Evolutionary conservation across 305 asterid genomes (phyloP).

Genomic region (Fraxinus paxiana): DNA sequence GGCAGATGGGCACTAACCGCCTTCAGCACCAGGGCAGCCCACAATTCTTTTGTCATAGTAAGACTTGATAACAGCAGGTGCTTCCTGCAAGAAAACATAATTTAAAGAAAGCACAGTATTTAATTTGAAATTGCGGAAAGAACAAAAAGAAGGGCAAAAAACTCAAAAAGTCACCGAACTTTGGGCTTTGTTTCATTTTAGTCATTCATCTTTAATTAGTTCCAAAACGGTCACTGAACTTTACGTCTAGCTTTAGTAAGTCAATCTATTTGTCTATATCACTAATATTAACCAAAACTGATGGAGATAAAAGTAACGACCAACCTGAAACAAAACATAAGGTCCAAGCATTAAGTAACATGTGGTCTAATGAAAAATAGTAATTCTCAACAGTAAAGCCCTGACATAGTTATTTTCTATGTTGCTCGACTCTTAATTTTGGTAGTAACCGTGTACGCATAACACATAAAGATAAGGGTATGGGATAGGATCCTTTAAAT

Average conservation of each 20-base stretch:
- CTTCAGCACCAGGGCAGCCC: conserved; percentile 98
- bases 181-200: background rate
- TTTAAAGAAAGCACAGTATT: background rate
- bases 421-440: background rate
- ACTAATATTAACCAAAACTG: background rate
- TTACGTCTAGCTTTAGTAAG: background rate
- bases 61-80: conserved; percentile 81
- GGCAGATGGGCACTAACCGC: conserved; percentile 48
- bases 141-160: background rate
- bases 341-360: background rate
- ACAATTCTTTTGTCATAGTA: conserved; percentile 83
- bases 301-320: background rate
- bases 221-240: background rate
- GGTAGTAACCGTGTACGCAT: background rate
- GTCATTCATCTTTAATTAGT: background rate
- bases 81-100: conserved; percentile 57
- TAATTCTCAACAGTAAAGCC: background rate
- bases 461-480: background rate
- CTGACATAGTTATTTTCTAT: background rate
- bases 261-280: background rate
- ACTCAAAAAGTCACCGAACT: background rate
- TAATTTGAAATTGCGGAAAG: background rate
- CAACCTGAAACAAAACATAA: background rate
- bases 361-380: background rate
- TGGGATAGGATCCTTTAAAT: background rate